Conservation (phyloP, 345 rosid genomes). For the Eucalyptus shirleyi region DNA sequence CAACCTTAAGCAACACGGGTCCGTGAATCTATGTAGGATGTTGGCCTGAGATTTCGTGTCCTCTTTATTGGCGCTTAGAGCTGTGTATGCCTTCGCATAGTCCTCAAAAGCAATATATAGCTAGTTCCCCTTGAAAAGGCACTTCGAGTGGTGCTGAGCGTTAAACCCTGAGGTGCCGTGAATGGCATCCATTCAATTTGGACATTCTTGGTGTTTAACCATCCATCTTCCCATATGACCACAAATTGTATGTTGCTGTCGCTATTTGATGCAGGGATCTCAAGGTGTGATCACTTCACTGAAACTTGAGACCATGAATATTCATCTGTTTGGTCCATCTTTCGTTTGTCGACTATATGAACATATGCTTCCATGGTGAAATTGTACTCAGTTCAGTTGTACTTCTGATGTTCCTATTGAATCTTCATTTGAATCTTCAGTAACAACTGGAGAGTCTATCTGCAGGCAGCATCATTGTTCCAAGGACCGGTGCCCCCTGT, state of each 20-base stretch:
- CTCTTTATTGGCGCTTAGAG: too few relatives aligned
- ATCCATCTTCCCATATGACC: too few relatives aligned
- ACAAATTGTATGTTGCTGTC: not conserved
- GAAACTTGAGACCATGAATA: not conserved
- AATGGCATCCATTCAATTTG: not conserved
- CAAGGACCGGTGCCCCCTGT: constrained; percentile 97
- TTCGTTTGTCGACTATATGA: not conserved
- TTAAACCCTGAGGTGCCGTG: not conserved
- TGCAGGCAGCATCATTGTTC: constrained; percentile 93
- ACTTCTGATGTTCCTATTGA: not conserved
- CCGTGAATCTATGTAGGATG: too few relatives aligned
- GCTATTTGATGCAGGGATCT: not conserved
- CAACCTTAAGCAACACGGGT: too few relatives aligned
- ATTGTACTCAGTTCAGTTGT: not conserved
- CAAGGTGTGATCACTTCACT: not conserved
- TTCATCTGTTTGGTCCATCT: too few relatives aligned
- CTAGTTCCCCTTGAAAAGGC: not conserved
- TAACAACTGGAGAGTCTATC: not conserved
- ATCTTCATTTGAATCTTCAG: not conserved
- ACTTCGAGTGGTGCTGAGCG: not conserved
- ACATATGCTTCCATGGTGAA: not conserved
- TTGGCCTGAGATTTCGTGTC: too few relatives aligned
- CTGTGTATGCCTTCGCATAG: not conserved
- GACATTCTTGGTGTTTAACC: too few relatives aligned
- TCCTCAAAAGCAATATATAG: not conserved